phyloP scores from a whole-genome alignment of 805 yeast genomes.

The Metschnikowia baotianmanensis region DNA sequence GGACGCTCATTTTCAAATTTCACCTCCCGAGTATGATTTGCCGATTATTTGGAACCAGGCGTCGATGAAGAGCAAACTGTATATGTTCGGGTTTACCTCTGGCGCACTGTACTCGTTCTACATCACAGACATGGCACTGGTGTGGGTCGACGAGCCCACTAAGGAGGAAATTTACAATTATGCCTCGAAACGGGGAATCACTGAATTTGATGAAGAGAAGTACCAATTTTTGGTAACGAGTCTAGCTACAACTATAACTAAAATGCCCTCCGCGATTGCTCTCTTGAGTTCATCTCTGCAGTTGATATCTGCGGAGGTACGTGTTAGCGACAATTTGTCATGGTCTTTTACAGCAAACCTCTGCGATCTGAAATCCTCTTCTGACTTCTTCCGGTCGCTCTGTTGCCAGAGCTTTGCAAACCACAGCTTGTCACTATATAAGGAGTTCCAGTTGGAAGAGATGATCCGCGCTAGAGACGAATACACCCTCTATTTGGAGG shows the following conservation, averaged over 20 bases:
- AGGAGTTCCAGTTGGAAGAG: slow-evolving; percentile 22
- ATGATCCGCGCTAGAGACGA: slow-evolving; percentile 28
- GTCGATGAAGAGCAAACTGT: slow-evolving; percentile 5
- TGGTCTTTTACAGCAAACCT: slow-evolving; percentile 24
- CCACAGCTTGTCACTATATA: slow-evolving; percentile 20
- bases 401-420: slow-evolving; percentile 23
- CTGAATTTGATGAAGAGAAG: slow-evolving; percentile 23
- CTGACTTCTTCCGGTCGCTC: slow-evolving; percentile 21
- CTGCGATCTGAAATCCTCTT: slow-evolving; percentile 8
- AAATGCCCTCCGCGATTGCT: background rate
- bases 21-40: slow-evolving; percentile 4
- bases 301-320: slow-evolving; percentile 4
- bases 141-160: slow-evolving; percentile 27
- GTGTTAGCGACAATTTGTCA: slow-evolving; percentile 13
- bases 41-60: slow-evolving; percentile 12
- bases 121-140: slow-evolving; percentile 26
- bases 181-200: slow-evolving; percentile 28
- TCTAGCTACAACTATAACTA: slow-evolving; percentile 7
- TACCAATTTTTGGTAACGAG: slow-evolving; percentile 18
- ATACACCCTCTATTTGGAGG: slow-evolving; percentile 31
- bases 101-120: slow-evolving; percentile 24
- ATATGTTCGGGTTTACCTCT: slow-evolving; percentile 13
- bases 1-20: slow-evolving; percentile 11
- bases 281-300: background rate
- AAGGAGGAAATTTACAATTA: slow-evolving; percentile 14